phyloP scores from a whole-genome alignment of 179 eudicot species.

The Beta lomatogona region DNA sequence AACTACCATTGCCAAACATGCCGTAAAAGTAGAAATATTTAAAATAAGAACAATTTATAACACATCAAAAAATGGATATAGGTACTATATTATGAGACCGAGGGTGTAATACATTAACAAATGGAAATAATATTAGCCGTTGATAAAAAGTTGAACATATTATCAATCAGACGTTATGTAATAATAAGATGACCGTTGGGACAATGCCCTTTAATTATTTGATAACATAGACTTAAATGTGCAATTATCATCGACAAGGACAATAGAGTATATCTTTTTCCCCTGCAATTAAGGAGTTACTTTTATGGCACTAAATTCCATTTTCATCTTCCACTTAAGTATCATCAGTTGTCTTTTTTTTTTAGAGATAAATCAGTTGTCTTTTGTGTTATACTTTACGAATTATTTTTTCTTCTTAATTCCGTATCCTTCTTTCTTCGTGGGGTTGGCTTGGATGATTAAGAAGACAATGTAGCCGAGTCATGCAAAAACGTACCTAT shows the following conservation, averaged over 20 bases:
- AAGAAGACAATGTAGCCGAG: slow-evolving; percentile 24
- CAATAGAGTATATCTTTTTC: not conserved
- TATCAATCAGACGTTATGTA: not conserved
- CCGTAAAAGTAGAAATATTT: no score
- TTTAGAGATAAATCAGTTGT: no score
- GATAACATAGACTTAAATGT: not conserved
- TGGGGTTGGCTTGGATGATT: slow-evolving; percentile 15
- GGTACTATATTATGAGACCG: no score
- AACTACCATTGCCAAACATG: no score
- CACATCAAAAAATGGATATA: no score
- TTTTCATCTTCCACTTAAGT: no score
- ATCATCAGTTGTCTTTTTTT: not conserved
- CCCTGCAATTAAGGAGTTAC: slow-evolving; percentile 8
- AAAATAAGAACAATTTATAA: no score
- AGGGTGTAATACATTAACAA: no score
- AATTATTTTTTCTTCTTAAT: no score
- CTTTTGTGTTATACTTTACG: not conserved
- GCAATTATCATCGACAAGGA: not conserved
- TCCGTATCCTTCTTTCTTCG: no score
- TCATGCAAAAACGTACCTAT: slow-evolving; percentile 15
- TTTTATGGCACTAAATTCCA: not conserved
- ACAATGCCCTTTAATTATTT: not conserved
- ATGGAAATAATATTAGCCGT: no score
- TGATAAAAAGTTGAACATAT: no score
- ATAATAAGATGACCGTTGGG: not conserved